Evolutionary conservation across 2,329 filamentous ascomycete species (phyloP), one percentile per base, ranked within the genome.

Genomic region (Dactylonectria macrodidyma): DNA sequence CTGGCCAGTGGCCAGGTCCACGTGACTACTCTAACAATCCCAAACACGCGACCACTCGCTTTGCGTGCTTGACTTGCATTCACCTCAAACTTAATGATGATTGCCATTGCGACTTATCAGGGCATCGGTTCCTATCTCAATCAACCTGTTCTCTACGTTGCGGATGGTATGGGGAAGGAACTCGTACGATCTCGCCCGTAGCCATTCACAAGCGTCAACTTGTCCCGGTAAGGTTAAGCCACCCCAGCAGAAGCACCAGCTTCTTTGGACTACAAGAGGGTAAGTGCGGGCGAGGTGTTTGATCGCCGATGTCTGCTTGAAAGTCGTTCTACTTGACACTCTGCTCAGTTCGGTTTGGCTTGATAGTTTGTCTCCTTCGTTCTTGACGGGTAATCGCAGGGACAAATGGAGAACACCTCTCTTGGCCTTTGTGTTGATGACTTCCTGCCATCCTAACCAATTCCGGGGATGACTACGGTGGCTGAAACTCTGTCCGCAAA

Each of bases 1-100:
- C 74, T 67, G 71, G 59, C 73, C 71, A 68, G 9, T 0, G 1
- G 19, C 36, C 4, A 1, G 2, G 6, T 56, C 24, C 73, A 76
- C 73, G 73, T 75, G 73, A 69, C 38, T 6, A 2, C 6, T n/a
- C 11, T 10, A 8, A n/a, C n/a, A 26, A 36, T 34, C 34, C 30
- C 19, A 22, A 19, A 24, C 46, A 24, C 46, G 2, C 51, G 30
- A 54, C 10, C 30, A 10, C 19, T 36, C 9, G 10, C 12, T 16
- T 22, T 52, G 22, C 50, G 36, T 47, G n/a, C n/a, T 47, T 24
- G 9, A 47, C 41, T n/a, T 44, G 41, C 14, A n/a, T n/a, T n/a
- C 14, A n/a, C 14, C 16, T n/a, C 16, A n/a, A 44, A 4, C 7
- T 30, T 30, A 5, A 38, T 14, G n/a, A 14, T 44, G 8, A n/a